A percentile compares a stretch with the other conserved stretches of the same genome.
These are phyloP conservation scores for Lumnitzera racemosa DNA, from an alignment of 345 rosid species.

Conservation along the genomic window DNA sequence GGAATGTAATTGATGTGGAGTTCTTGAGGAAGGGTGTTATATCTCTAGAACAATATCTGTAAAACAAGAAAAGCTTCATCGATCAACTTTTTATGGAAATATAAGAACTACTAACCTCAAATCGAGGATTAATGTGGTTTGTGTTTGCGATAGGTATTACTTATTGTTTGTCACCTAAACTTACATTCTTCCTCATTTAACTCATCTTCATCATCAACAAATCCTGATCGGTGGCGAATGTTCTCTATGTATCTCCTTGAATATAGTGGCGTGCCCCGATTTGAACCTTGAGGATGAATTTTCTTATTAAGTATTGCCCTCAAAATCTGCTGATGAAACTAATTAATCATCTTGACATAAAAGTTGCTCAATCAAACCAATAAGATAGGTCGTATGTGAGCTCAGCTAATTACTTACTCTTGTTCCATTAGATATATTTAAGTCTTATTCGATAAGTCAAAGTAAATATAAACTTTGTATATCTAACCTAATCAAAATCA, in stretches of 20 bases:
- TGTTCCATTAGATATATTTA: background rate
- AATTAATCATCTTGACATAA: background rate
- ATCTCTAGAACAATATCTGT: conserved; percentile 85
- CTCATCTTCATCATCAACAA: conserved; percentile 21
- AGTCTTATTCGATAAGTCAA: background rate
- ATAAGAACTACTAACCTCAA: too few species aligned
- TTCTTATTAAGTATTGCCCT: conserved; percentile 65
- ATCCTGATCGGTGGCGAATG: conserved; percentile 10
- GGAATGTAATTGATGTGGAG: too few species aligned
- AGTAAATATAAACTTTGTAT: too few species aligned
- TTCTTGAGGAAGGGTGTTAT: conserved; percentile 9
- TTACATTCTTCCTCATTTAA: conserved; percentile 45
- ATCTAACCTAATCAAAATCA: too few species aligned
- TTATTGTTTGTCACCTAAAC: conserved; percentile 5
- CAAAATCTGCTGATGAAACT: conserved; percentile 30
- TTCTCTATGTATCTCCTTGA: conserved; percentile 36
- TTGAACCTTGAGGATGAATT: conserved; percentile 49
- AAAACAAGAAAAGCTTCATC: conserved; percentile 14
- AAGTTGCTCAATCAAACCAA: too few species aligned
- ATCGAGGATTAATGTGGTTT: too few species aligned
- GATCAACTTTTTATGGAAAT: background rate
- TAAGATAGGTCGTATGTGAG: background rate
- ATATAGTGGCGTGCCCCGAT: conserved; percentile 13
- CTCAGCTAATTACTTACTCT: background rate
- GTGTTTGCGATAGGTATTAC: background rate